Evolutionary conservation across 2,329 filamentous ascomycete species (phyloP).

Genomic region (Blumeria graminis): DNA sequence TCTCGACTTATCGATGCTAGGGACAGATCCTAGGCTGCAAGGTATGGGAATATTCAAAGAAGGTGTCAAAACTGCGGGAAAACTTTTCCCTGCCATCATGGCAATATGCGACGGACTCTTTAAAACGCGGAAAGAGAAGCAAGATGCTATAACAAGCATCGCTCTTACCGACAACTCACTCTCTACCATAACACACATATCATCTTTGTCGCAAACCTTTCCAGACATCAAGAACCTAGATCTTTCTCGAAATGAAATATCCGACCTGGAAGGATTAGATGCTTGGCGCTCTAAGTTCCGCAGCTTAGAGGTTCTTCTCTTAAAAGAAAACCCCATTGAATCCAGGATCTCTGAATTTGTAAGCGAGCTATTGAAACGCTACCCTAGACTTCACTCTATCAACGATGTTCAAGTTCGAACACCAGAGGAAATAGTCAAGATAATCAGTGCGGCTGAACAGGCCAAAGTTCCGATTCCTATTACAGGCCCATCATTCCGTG

Average conservation of each 20-base stretch:
- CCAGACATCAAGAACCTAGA: slow-evolving; percentile 76
- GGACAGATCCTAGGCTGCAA: slow-evolving; percentile 44
- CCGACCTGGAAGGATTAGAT: slow-evolving; percentile 39
- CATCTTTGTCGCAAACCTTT: slow-evolving; percentile 51
- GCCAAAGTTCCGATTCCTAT: slow-evolving; percentile 34
- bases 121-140: slow-evolving; percentile 44
- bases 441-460: slow-evolving; percentile 23
- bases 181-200: slow-evolving; percentile 45
- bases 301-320: slow-evolving; percentile 55
- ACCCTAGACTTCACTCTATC: slow-evolving; percentile 53
- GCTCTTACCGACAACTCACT: slow-evolving; percentile 64
- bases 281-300: slow-evolving; percentile 62
- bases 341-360: slow-evolving; percentile 32
- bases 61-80: slow-evolving; percentile 30
- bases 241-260: slow-evolving; percentile 61
- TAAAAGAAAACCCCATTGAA: slow-evolving; percentile 55
- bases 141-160: slow-evolving; percentile 58
- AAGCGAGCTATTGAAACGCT: slow-evolving; percentile 59
- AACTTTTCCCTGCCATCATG: slow-evolving; percentile 86
- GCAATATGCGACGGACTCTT: slow-evolving; percentile 60
- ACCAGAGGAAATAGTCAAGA: slow-evolving; percentile 39
- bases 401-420: slow-evolving; percentile 55
- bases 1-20: slow-evolving; percentile 59
- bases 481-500: slow-evolving; percentile 43
- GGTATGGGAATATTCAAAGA: slow-evolving; percentile 44